Base-by-base conservation (phyloP, 2,329 filamentous ascomycete genomes). In the Arachnomyces sp. region DNA sequence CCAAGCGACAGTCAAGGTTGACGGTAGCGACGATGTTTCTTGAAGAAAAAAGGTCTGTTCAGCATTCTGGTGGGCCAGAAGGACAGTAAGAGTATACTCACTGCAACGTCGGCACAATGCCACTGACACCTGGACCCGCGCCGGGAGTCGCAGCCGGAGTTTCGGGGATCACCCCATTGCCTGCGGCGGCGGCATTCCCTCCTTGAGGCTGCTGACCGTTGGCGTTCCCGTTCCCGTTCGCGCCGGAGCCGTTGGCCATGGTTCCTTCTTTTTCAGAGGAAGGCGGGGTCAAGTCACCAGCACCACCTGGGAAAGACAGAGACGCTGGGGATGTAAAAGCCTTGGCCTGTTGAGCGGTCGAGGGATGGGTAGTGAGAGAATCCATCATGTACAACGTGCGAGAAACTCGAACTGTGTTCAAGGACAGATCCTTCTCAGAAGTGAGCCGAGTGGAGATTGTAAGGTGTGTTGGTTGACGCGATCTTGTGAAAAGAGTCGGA, bases 11-110 rank as follows among this genome's bases (percentile, higher is more conserved):
- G 73, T 93, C 87, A 60, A 96, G 77, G 67, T 96, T 96, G 73
- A 96, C 92, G 54, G 92, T 98, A 53, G 92, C 90, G 67, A 96
- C 90, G 71, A 96, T 94, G 73, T 96, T 95, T 81, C 87, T 93
- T 87, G 36, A 53, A 49, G 47, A 47, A 44, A 47, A 49, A 37
- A 43, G 44, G 44, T 50, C 63, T 59, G 63, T 70, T 72, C 70
- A 72, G 70, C 66, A 61, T 61, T 65, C 59, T 67, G 65, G 62
- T 64, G 54, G 54, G 55, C 59, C 61, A 60, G 57, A 63, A 61
- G 58, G 61, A 60, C 59, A 61, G 57, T 53, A 54, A 56, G 62
- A 65, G 65, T 63, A 81, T 82, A 92, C 88, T 87, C 86, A 94
- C 88, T 95, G 87, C 77, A 95, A 76, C 55, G 86, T 93, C 55